These are phyloP conservation scores for Fusarium palustre DNA, from an alignment of 2,329 filamentous ascomycete species.

Conservation along the genomic window DNA sequence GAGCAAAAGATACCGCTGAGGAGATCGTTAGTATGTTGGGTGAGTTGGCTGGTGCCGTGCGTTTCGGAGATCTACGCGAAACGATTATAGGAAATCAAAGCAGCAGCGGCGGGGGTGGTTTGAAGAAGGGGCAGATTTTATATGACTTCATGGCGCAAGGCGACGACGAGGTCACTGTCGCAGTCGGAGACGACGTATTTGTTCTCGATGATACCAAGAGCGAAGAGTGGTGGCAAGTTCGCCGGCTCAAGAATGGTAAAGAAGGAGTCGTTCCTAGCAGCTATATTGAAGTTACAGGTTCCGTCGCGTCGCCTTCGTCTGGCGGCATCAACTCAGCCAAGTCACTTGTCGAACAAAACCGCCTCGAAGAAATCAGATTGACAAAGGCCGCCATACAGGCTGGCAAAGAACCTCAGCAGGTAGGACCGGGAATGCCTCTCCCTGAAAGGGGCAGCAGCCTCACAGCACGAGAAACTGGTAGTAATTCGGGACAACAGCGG, in stretches of 20 bases:
- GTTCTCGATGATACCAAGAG: slow-evolving; percentile 91
- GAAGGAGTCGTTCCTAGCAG: slow-evolving; percentile 97
- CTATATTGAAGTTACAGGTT: slow-evolving; percentile 89
- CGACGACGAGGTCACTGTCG: slow-evolving; percentile 95
- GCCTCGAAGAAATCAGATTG: slow-evolving; percentile 83
- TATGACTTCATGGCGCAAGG: slow-evolving; percentile 98
- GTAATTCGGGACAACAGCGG: slow-evolving; percentile 77
- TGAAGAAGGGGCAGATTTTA: slow-evolving; percentile 86
- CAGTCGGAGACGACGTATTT: slow-evolving; percentile 88
- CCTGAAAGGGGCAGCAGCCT: slow-evolving; percentile 85
- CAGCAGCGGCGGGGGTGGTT: slow-evolving; percentile 22
- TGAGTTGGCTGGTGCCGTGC: slow-evolving; percentile 86
- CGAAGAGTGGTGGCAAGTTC: slow-evolving; percentile 98
- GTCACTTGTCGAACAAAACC: slow-evolving; percentile 81
- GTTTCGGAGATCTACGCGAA: slow-evolving; percentile 85
- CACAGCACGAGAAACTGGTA: slow-evolving; percentile 72
- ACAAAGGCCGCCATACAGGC: slow-evolving; percentile 81
- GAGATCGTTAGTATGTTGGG: slow-evolving; percentile 91
- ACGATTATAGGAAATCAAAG: slow-evolving; percentile 84
- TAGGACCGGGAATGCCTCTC: slow-evolving; percentile 81
- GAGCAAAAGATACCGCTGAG: slow-evolving; percentile 94
- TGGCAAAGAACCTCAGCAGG: slow-evolving; percentile 69
- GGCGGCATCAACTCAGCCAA: slow-evolving; percentile 63
- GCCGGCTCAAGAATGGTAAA: slow-evolving; percentile 88
- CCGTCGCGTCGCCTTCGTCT: slow-evolving; percentile 63